A percentile compares a stretch with the other conserved stretches of the same genome.
These are phyloP conservation scores for Rhizopogon roseolus DNA, from an alignment of 768 basidiomycete species.

Conservation along the genomic window DNA sequence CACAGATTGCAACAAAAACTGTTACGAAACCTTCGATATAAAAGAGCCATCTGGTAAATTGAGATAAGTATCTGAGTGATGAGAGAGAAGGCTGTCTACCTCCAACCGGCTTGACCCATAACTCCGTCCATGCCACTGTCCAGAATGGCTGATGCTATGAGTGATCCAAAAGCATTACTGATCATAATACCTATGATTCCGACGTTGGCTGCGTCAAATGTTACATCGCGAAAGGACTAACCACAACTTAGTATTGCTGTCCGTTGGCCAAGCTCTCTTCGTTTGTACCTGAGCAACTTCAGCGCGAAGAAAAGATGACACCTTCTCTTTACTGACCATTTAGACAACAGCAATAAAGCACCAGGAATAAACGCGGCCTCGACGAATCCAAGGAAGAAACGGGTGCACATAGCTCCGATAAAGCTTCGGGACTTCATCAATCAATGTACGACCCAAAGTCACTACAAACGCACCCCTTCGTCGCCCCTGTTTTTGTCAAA, in stretches of 20 bases:
- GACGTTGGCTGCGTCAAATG: background rate
- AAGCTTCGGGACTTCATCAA: conserved; percentile 38
- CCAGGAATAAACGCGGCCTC: conserved; percentile 72
- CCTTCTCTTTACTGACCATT: conserved; percentile 27
- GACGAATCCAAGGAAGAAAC: conserved; percentile 77
- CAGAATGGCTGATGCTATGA: conserved; percentile 75
- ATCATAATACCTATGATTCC: conserved; percentile 46
- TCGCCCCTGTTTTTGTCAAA: conserved; percentile 28
- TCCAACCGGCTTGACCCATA: conserved; percentile 68
- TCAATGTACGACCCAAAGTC: background rate
- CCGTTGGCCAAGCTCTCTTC: conserved; percentile 63
- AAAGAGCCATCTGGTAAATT: conserved; percentile 58
- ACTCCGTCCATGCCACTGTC: conserved; percentile 66
- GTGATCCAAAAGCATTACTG: conserved; percentile 77
- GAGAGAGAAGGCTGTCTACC: conserved; percentile 31
- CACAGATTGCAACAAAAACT: conserved; percentile 40
- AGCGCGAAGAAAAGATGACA: conserved; percentile 38
- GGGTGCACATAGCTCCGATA: conserved; percentile 52
- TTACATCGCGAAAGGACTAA: background rate
- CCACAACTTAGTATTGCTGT: conserved; percentile 65
- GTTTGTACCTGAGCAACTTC: conserved; percentile 63
- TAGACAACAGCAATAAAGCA: conserved; percentile 37
- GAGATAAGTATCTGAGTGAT: background rate
- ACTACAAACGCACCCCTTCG: conserved; percentile 27
- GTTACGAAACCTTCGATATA: conserved; percentile 62